A percentile compares a stretch with the other conserved stretches of the same genome.
Conservation (phyloP, 352 stramenopile genomes). For the Pythium monospermum region DNA sequence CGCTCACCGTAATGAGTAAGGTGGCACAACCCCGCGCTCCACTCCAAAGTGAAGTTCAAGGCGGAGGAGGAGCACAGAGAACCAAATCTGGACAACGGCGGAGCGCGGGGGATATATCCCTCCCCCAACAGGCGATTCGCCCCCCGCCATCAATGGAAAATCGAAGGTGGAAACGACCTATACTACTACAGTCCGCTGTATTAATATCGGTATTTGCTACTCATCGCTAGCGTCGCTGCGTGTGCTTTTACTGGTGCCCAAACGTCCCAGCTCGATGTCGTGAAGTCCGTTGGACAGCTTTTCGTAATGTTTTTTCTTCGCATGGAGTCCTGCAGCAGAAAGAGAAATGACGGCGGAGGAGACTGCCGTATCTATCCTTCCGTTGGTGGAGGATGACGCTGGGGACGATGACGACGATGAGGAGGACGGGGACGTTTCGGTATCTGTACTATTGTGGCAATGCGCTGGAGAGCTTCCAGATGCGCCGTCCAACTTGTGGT, state of each 20-base stretch:
- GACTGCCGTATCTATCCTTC: not conserved
- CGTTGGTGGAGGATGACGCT: constrained; percentile 9
- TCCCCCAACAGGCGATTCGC: not conserved
- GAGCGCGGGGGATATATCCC: not conserved
- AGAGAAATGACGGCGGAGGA: constrained; percentile 14
- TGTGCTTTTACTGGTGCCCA: not conserved
- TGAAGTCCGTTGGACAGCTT: constrained; percentile 26
- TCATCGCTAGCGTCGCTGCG: not conserved
- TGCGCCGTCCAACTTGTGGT: constrained; percentile 47
- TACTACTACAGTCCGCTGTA: not conserved
- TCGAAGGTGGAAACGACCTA: not conserved
- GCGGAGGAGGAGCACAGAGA: not conserved
- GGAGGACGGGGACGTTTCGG: not conserved
- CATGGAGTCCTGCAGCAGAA: constrained; percentile 25
- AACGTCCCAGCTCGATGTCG: constrained; percentile 25
- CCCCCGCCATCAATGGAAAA: constrained; percentile 14
- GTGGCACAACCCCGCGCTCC: constrained; percentile 12
- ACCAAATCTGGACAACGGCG: constrained; percentile 3
- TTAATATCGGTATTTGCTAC: not conserved
- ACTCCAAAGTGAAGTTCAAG: not conserved
- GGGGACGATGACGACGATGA: constrained; percentile 19
- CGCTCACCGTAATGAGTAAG: constrained; percentile 18
- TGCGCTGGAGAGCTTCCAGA: not conserved
- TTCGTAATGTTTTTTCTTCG: constrained; percentile 60
- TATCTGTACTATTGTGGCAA: constrained; percentile 3